These are phyloP conservation scores for Trichoderma brevicompactum DNA, from an alignment of 2,329 filamentous ascomycete species.

Conservation along the genomic window DNA sequence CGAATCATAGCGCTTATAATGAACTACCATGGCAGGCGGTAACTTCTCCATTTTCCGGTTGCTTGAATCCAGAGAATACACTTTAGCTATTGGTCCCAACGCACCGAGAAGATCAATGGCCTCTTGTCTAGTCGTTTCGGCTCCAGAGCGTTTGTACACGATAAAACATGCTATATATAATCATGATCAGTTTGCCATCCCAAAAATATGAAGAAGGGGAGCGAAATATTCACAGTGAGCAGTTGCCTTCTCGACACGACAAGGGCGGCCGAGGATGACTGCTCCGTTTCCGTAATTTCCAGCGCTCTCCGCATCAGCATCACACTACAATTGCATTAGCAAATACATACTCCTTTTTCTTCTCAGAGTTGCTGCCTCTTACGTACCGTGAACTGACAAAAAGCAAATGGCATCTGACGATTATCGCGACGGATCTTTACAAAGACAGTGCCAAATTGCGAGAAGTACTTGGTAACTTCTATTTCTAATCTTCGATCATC, in stretches of 20 bases:
- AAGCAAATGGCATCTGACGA: constrained; percentile 65
- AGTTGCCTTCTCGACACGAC: constrained; percentile 63
- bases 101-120: constrained; percentile 48
- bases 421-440: constrained; percentile 66
- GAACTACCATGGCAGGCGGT: constrained; percentile 50
- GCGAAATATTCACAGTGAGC: constrained; percentile 55
- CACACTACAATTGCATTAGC: constrained; percentile 29
- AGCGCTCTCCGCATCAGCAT: constrained; percentile 55
- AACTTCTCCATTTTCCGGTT: constrained; percentile 44
- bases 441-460: constrained; percentile 59
- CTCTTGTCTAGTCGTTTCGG: constrained; percentile 48
- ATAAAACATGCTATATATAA: constrained; percentile 52
- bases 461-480: constrained; percentile 58
- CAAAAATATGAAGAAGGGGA: background rate
- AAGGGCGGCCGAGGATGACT: constrained; percentile 59
- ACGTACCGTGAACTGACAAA: constrained; percentile 65
- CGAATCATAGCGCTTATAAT: constrained; percentile 57
- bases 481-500: constrained; percentile 57
- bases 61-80: constrained; percentile 41
- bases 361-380: too few relatives aligned
- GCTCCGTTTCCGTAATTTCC: constrained; percentile 52
- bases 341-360: background rate
- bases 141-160: constrained; percentile 47
- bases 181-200: constrained; percentile 29
- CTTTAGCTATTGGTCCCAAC: constrained; percentile 49